A percentile compares a stretch with the other conserved stretches of the same genome.
These are phyloP conservation scores for Agroathelia rolfsii DNA, from an alignment of 1,284 basidiomycete species.

Conservation along the genomic window DNA sequence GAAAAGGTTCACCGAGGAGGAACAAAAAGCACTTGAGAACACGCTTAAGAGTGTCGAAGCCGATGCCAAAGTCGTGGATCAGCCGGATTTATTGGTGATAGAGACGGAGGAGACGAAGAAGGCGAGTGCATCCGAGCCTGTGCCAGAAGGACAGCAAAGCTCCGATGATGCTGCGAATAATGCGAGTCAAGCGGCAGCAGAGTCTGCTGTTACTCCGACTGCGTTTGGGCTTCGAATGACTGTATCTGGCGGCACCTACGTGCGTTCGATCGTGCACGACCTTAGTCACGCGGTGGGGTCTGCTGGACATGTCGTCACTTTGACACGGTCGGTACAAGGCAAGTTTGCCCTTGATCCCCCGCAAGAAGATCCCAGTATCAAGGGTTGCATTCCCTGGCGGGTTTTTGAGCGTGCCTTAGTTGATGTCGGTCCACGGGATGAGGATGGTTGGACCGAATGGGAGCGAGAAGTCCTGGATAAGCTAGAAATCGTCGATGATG, in stretches of 20 bases:
- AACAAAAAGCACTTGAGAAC: slow-evolving; percentile 60
- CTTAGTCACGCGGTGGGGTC: slow-evolving; percentile 74
- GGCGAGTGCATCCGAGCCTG: neutral
- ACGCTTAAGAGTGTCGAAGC: slow-evolving; percentile 41
- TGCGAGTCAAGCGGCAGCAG: slow-evolving; percentile 12
- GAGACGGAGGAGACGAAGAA: slow-evolving; percentile 24
- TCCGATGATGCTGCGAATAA: neutral
- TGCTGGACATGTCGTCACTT: slow-evolving; percentile 84
- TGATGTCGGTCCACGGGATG: slow-evolving; percentile 42
- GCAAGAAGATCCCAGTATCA: slow-evolving; percentile 29
- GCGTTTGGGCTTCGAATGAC: slow-evolving; percentile 87
- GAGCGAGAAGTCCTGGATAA: slow-evolving; percentile 58
- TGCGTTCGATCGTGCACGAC: slow-evolving; percentile 88
- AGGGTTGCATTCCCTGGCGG: slow-evolving; percentile 67
- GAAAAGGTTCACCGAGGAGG: slow-evolving; percentile 56
- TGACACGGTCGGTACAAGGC: slow-evolving; percentile 81
- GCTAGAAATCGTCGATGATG: slow-evolving; percentile 48
- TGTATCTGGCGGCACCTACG: slow-evolving; percentile 95
- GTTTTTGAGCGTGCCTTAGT: slow-evolving; percentile 61
- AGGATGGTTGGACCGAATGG: slow-evolving; percentile 62
- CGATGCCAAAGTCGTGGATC: slow-evolving; percentile 21
- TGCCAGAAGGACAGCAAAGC: neutral
- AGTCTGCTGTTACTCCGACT: slow-evolving; percentile 39
- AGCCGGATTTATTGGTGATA: slow-evolving; percentile 21
- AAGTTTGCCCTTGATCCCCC: slow-evolving; percentile 51